Evolutionary conservation across 345 rosid species (phyloP).

Genomic region (Ricinus communis): DNA sequence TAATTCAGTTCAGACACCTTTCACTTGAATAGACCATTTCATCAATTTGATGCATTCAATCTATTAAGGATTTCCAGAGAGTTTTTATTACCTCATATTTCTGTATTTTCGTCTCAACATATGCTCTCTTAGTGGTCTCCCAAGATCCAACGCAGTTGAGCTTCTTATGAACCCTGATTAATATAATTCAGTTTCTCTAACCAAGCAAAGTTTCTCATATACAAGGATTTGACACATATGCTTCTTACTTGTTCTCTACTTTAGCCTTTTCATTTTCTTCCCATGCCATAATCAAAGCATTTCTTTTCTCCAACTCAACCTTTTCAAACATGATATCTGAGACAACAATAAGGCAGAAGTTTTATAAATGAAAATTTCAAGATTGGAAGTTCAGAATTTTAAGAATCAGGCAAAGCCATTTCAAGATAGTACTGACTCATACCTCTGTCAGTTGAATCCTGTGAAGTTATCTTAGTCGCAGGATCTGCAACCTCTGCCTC

Average conservation of each 20-base stretch:
- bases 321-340: conserved; percentile 48
- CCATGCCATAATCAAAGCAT: conserved; percentile 75
- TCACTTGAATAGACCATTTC: too few species aligned
- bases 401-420: too few species aligned
- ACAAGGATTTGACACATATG: neutral
- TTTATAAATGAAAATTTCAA: neutral
- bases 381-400: too few species aligned
- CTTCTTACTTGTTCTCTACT: conserved; percentile 68
- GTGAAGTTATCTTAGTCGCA: too few species aligned
- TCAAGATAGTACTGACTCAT: too few species aligned
- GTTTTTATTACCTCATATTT: conserved; percentile 54
- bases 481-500: too few species aligned
- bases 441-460: too few species aligned
- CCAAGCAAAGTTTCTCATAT: too few species aligned
- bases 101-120: conserved; percentile 48
- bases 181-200: neutral
- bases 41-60: too few species aligned
- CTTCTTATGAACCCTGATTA: conserved; percentile 59
- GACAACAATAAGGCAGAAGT: neutral
- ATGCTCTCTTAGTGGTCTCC: conserved; percentile 65
- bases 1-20: neutral
- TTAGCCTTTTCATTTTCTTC: conserved; percentile 82
- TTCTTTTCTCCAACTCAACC: conserved; percentile 58
- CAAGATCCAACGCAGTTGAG: conserved; percentile 51
- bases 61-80: neutral